Evolutionary conservation across 441 rosid genomes (phyloP).

Genomic region (Codiaeum variegatum): DNA sequence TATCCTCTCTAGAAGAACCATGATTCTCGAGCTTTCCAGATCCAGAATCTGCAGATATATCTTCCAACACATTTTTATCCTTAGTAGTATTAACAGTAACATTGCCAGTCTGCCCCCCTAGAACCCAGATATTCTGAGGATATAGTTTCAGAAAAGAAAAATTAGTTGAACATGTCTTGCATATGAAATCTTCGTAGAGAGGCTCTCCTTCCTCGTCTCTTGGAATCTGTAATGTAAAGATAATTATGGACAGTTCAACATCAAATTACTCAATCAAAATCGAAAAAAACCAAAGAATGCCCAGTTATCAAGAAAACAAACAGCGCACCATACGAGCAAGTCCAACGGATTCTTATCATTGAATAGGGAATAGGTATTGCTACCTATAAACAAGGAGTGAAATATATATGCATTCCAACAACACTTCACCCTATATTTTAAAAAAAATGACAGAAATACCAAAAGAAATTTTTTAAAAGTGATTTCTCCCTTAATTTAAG

Average conservation of each 20-base stretch:
- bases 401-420: too few relatives aligned
- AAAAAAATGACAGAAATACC: too few relatives aligned
- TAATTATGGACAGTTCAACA: background rate
- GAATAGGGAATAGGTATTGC: too few relatives aligned
- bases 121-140: slow-evolving; percentile 60
- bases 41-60: slow-evolving; percentile 32
- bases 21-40: slow-evolving; percentile 38
- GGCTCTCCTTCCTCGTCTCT: slow-evolving; percentile 88
- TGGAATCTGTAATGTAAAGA: slow-evolving; percentile 53
- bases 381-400: too few relatives aligned
- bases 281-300: slow-evolving; percentile 6
- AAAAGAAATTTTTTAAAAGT: too few relatives aligned
- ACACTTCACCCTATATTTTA: too few relatives aligned
- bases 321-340: background rate
- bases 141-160: slow-evolving; percentile 66
- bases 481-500: too few relatives aligned
- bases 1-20: slow-evolving; percentile 21
- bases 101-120: slow-evolving; percentile 29
- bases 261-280: background rate
- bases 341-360: too few relatives aligned
- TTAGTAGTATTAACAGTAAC: slow-evolving; percentile 30
- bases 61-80: slow-evolving; percentile 48
- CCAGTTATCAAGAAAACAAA: background rate
- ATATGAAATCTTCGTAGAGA: slow-evolving; percentile 76
- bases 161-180: slow-evolving; percentile 59